Conservation (phyloP, 495 filamentous ascomycete genomes). For the Penicillium lividum region DNA sequence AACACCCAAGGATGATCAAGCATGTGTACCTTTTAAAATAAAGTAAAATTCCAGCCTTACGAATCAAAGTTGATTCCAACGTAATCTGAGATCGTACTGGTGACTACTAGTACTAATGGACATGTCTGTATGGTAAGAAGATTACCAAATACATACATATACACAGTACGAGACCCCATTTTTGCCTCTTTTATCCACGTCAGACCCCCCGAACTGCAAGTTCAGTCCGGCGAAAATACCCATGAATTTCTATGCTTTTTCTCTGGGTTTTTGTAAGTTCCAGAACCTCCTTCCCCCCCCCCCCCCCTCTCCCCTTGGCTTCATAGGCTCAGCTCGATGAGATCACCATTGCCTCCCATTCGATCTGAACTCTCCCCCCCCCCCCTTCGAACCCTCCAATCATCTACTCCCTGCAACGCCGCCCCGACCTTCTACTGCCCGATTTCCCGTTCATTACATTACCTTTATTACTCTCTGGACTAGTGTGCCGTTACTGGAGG, state of each 20-base stretch:
- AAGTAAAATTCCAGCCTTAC: conserved; percentile 5
- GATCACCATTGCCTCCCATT: conserved; percentile 28
- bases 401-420: conserved; percentile 17
- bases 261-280: conserved; percentile 15
- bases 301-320: conserved; percentile 5
- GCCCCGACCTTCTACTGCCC: conserved; percentile 19
- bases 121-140: conserved; percentile 10
- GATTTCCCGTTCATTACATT: conserved; percentile 13
- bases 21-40: no score
- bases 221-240: conserved; percentile 23
- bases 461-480: not conserved
- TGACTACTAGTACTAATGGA: not conserved
- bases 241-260: conserved; percentile 9
- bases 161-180: conserved; percentile 10
- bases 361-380: conserved; percentile 14
- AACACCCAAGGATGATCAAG: conserved; percentile 12
- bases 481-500: not conserved
- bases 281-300: conserved; percentile 3
- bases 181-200: conserved; percentile 21
- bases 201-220: conserved; percentile 16
- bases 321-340: conserved; percentile 26
- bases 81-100: not conserved
- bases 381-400: conserved; percentile 19
- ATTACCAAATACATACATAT: conserved; percentile 14
- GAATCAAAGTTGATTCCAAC: not conserved